Percentiles rank a stretch among this genome's conserved stretches.
Evolutionary conservation across 306 rosid genomes (phyloP).

Genomic region (Erythrophleum fordii): DNA sequence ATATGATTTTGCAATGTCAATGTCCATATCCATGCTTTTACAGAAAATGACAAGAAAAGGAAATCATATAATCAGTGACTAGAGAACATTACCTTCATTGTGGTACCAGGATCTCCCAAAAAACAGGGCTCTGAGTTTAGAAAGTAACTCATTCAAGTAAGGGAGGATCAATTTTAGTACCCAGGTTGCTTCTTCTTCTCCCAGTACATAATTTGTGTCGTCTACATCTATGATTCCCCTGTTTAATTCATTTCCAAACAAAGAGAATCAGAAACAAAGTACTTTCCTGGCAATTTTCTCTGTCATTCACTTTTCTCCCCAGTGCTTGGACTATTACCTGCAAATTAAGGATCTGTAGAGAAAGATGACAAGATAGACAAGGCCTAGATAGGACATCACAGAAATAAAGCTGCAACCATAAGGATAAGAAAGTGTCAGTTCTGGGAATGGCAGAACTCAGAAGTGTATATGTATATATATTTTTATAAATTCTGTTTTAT

Average conservation of each 20-base stretch:
- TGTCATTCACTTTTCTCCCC: conserved; percentile 12
- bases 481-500: no score
- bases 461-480: not conserved
- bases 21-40: no score
- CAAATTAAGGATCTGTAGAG: conserved; percentile 71
- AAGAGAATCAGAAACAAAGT: conserved; percentile 36
- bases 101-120: conserved; percentile 89
- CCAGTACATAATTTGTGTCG: conserved; percentile 58
- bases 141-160: conserved; percentile 70
- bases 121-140: conserved; percentile 78
- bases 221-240: conserved; percentile 63
- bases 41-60: not conserved
- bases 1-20: no score
- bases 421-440: conserved; percentile 32
- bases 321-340: conserved; percentile 56
- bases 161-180: conserved; percentile 72
- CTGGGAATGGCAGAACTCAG: not conserved
- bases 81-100: conserved; percentile 69
- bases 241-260: conserved; percentile 26
- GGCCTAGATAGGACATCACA: conserved; percentile 74
- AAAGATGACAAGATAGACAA: conserved; percentile 79
- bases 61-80: not conserved
- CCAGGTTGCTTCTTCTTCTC: conserved; percentile 90
- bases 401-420: conserved; percentile 70
- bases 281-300: not conserved